Conservation (phyloP, 2,329 filamentous ascomycete species). For the Catunica adiposa region DNA sequence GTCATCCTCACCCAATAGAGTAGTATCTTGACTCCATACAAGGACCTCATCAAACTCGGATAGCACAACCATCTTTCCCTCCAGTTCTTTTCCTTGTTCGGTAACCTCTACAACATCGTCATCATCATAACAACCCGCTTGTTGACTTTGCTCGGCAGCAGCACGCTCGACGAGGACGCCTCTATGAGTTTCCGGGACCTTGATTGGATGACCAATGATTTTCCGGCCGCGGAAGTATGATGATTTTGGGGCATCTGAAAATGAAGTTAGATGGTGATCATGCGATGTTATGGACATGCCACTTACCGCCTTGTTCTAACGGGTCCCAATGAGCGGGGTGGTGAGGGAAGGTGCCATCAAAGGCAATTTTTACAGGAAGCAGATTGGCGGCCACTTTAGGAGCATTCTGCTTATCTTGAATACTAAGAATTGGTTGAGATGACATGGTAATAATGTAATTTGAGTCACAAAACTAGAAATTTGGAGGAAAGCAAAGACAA, state of each 20-base stretch:
- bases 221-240: constrained; percentile 69
- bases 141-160: constrained; percentile 21
- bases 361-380: constrained; percentile 64
- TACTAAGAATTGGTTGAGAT: constrained; percentile 26
- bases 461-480: too few species aligned
- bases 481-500: too few species aligned
- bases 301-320: constrained; percentile 24
- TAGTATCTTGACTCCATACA: constrained; percentile 68
- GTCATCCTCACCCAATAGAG: constrained; percentile 42
- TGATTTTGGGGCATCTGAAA: constrained; percentile 33
- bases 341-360: constrained; percentile 54
- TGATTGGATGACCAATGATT: constrained; percentile 49
- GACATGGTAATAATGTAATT: constrained; percentile 20
- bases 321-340: constrained; percentile 49
- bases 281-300: background rate
- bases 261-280: background rate
- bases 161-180: constrained; percentile 41
- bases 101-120: constrained; percentile 17
- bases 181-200: constrained; percentile 54
- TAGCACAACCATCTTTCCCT: constrained; percentile 43
- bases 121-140: constrained; percentile 20
- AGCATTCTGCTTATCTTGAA: constrained; percentile 19
- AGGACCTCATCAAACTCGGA: constrained; percentile 58
- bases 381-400: constrained; percentile 46
- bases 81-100: constrained; percentile 22